Percentiles rank a stretch among this genome's conserved stretches.
phyloP scores from a whole-genome alignment of 768 basidiomycete genomes.

The Panaeolus papilionaceus region DNA sequence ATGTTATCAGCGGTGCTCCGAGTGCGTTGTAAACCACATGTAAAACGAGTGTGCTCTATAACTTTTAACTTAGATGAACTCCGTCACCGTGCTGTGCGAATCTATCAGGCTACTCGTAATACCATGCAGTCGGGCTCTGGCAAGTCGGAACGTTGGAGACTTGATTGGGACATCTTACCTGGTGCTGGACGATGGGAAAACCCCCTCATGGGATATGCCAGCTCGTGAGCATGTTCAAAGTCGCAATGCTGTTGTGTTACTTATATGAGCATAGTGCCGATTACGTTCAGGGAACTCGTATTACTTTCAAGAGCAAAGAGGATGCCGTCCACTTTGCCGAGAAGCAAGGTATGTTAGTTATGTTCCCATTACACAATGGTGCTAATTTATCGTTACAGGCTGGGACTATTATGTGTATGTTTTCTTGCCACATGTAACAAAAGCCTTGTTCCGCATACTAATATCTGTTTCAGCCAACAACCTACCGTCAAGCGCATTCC shows the following conservation, averaged over 20 bases:
- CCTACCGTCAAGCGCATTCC: constrained; percentile 70
- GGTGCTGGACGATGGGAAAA: constrained; percentile 97
- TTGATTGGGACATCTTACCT: constrained; percentile 93
- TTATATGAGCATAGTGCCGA: constrained; percentile 66
- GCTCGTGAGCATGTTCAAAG: constrained; percentile 62
- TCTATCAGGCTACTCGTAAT: constrained; percentile 91
- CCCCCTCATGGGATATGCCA: constrained; percentile 96
- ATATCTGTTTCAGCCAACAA: constrained; percentile 52
- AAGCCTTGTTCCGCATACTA: constrained; percentile 18
- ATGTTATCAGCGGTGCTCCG: constrained; percentile 87
- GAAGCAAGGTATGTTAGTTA: constrained; percentile 76
- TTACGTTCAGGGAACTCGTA: constrained; percentile 91
- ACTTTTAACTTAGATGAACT: constrained; percentile 65
- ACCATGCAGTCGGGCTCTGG: constrained; percentile 94
- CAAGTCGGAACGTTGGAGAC: constrained; percentile 88
- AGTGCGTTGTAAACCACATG: constrained; percentile 48
- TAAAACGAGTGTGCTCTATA: constrained; percentile 13
- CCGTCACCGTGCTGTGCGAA: constrained; percentile 85
- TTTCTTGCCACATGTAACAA: constrained; percentile 21
- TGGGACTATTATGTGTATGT: constrained; percentile 94
- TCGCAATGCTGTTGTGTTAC: not conserved
- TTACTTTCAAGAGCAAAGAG: constrained; percentile 86
- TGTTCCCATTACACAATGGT: constrained; percentile 15
- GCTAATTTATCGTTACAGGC: constrained; percentile 49
- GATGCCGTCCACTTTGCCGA: constrained; percentile 95